Evolutionary conservation across 208 protist species (phyloP), one percentile per base, ranked within the genome.

Genomic region (Leptomonas pyrrhocoris): DNA sequence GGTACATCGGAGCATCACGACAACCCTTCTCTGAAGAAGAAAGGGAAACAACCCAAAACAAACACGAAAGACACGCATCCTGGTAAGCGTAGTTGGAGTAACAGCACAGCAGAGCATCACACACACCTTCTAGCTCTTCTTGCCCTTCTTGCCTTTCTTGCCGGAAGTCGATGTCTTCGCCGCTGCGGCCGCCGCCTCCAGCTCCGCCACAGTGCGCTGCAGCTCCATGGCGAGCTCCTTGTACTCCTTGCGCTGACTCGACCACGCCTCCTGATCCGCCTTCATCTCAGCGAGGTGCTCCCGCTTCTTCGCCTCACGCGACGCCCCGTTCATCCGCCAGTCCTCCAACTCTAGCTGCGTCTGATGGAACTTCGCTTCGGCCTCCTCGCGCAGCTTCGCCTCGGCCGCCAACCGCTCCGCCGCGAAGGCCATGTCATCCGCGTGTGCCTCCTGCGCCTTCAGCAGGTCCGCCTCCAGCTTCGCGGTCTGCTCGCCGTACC

Each of bases 161-260:
- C 7, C 50, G n/a, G 61, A 49, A 3, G n/a, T n/a, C 7, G 62
- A 25, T 49, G 18, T 48, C 19, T 46, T 40, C 4, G 40, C 48
- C 2, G 25, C 53, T 1, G 54, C 51, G 9, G 43, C 54, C 42
- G 71, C 74, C 25, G 80, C 81, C 73, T 87, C 66, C 19, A 94
- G 70, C 57, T 68, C 71, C n/a, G 77, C 68, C 19, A 94, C 54
- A 12, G 64, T 62, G 16, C 62, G 60, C 68, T 88, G 66, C 57
- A 82, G 30, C 50, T 83, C 77, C 1, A 80, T 67, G 15, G 82
- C 76, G 31, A 86, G 56, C 51, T 75, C 62, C 19, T 72, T 61
- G 74, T 92, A 91, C 79, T 84, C 80, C 61, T 83, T 82, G 9
- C 85, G 78, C 84, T 94, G 88, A 25, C 63, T 51, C 7, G 65